phyloP scores from a whole-genome alignment of 768 basidiomycete species.

The Cantharellus cinnabarinus region DNA sequence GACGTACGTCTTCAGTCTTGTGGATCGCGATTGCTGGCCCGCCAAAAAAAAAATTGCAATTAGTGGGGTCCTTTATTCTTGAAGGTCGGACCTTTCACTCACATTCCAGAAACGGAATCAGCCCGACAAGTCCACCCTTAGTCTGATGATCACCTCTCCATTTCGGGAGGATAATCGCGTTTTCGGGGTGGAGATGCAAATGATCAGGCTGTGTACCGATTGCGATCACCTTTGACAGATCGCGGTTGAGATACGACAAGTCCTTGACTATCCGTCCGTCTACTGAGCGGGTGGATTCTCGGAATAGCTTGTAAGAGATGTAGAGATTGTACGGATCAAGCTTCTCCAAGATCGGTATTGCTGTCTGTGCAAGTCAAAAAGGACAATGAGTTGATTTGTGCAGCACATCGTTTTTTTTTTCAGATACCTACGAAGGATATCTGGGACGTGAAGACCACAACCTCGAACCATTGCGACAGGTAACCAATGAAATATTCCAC shows the following conservation, averaged over 20 bases:
- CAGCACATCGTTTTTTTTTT: background rate
- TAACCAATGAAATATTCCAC: constrained; percentile 97
- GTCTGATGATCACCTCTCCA: constrained; percentile 71
- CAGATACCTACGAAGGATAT: constrained; percentile 55
- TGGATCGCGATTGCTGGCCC: constrained; percentile 75
- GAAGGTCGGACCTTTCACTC: constrained; percentile 10
- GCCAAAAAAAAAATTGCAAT: background rate
- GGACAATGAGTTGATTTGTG: background rate
- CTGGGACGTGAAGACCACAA: constrained; percentile 88
- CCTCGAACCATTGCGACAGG: constrained; percentile 93
- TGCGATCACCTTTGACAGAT: constrained; percentile 71
- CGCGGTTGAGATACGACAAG: constrained; percentile 83
- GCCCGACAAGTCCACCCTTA: constrained; percentile 50
- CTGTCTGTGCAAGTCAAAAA: constrained; percentile 37
- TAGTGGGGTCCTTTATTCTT: constrained; percentile 1
- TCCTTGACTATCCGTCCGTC: constrained; percentile 86
- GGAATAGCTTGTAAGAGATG: constrained; percentile 77
- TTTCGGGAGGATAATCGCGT: constrained; percentile 59
- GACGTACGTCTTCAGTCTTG: constrained; percentile 69
- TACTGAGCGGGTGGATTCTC: constrained; percentile 70
- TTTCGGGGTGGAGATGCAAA: constrained; percentile 63
- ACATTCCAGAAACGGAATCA: constrained; percentile 97
- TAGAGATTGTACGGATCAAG: constrained; percentile 85
- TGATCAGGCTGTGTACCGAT: constrained; percentile 76
- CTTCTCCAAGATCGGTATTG: constrained; percentile 72